phyloP scores from a whole-genome alignment of 2,329 filamentous ascomycete species.

The Neopestalotiopsis clavispora region DNA sequence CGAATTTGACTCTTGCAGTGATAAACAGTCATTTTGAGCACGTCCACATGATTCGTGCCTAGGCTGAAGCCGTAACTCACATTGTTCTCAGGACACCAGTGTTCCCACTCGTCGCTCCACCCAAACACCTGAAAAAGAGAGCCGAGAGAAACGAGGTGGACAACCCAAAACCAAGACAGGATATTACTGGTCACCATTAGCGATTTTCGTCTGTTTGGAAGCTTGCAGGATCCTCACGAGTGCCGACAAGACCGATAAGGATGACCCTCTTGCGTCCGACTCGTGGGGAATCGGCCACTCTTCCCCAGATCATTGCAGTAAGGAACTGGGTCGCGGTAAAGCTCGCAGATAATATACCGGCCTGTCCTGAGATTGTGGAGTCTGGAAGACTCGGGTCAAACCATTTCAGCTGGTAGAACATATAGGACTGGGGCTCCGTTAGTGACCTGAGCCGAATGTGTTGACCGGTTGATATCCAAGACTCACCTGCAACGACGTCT shows the following conservation, averaged over 20 bases:
- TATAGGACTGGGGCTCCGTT: slow-evolving; percentile 65
- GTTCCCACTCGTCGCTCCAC: slow-evolving; percentile 74
- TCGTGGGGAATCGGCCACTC: slow-evolving; percentile 65
- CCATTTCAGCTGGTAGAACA: slow-evolving; percentile 88
- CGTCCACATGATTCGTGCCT: background rate
- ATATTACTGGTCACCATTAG: slow-evolving; percentile 45
- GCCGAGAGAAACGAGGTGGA: slow-evolving; percentile 66
- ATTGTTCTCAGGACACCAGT: slow-evolving; percentile 77
- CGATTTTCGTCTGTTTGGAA: background rate
- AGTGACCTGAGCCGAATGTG: background rate
- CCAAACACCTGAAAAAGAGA: slow-evolving; percentile 66
- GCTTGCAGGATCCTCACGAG: slow-evolving; percentile 31
- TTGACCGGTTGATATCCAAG: background rate
- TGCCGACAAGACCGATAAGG: slow-evolving; percentile 76
- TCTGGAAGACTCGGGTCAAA: slow-evolving; percentile 63
- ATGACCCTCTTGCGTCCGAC: slow-evolving; percentile 80
- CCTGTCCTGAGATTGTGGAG: slow-evolving; percentile 75
- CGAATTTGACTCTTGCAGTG: too few species aligned
- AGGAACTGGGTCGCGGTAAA: slow-evolving; percentile 85
- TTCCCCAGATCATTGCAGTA: slow-evolving; percentile 83
- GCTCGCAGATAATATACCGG: slow-evolving; percentile 76
- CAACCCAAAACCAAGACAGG: slow-evolving; percentile 73
- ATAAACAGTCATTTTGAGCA: background rate
- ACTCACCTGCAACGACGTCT: slow-evolving; percentile 68
- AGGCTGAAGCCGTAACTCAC: slow-evolving; percentile 35